These are phyloP conservation scores for Fusarium nematophilum DNA, from an alignment of 2,329 filamentous ascomycete genomes.

Conservation along the genomic window DNA sequence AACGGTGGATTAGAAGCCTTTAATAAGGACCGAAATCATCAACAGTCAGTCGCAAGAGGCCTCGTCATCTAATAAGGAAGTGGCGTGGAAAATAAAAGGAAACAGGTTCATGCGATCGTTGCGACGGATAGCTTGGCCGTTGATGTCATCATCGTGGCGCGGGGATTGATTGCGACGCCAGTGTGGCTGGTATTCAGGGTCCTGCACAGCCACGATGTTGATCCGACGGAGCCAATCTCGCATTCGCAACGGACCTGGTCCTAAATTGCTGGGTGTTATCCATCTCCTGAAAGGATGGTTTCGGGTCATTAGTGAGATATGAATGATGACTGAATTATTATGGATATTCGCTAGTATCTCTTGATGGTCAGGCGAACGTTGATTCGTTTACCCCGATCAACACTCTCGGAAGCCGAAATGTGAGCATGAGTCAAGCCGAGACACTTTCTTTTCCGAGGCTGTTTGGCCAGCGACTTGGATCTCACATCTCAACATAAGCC, in stretches of 20 bases:
- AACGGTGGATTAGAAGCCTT: constrained; percentile 5
- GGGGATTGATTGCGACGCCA: constrained; percentile 21
- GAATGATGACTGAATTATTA: too few species aligned
- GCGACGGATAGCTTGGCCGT: constrained; percentile 26
- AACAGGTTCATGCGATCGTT: constrained; percentile 33
- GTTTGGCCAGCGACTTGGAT: constrained; percentile 8
- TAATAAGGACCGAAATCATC: constrained; percentile 19
- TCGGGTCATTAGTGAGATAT: too few species aligned
- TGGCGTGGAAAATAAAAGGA: constrained; percentile 28
- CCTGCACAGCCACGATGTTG: constrained; percentile 35
- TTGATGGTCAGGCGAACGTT: too few species aligned
- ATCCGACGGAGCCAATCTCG: constrained; percentile 8
- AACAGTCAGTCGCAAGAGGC: constrained; percentile 31
- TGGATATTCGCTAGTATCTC: too few species aligned
- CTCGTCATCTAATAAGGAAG: constrained; percentile 32
- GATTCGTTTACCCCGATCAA: too few species aligned
- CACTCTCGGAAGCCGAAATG: too few species aligned
- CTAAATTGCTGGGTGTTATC: too few species aligned
- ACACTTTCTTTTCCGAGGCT: too few species aligned
- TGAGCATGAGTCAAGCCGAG: too few species aligned
- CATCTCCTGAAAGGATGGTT: too few species aligned
- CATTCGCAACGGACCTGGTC: too few species aligned
- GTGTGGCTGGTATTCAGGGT: constrained; percentile 31
- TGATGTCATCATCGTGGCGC: constrained; percentile 44
- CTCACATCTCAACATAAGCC: constrained; percentile 4